These are phyloP conservation scores for Sphaerulina vaccinii DNA, from an alignment of 2,329 filamentous ascomycete species.

Conservation along the genomic window DNA sequence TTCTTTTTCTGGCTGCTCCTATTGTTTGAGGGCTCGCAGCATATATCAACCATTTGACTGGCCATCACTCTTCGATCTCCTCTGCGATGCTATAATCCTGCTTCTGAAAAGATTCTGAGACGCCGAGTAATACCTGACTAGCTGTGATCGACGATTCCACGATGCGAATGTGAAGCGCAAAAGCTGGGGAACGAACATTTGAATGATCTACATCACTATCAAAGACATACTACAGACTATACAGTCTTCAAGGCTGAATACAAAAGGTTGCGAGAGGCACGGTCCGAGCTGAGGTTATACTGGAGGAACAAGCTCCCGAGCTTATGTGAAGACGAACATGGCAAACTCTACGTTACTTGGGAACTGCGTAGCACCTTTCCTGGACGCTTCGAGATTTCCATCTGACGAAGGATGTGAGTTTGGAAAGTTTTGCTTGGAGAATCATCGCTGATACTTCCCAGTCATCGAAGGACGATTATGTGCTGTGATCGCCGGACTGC, in stretches of 20 bases:
- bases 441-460: constrained; percentile 41
- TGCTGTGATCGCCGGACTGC: constrained; percentile 44
- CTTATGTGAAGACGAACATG: constrained; percentile 25
- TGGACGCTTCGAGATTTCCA: constrained; percentile 62
- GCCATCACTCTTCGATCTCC: not conserved
- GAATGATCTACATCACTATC: not conserved
- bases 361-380: constrained; percentile 67
- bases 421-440: constrained; percentile 4
- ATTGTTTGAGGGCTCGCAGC: not conserved
- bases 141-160: not conserved
- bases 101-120: not conserved
- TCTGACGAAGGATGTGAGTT: constrained; percentile 65
- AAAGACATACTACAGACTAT: not conserved
- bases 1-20: not conserved
- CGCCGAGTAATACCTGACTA: not conserved
- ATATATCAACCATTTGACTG: not conserved
- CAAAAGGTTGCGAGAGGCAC: not conserved
- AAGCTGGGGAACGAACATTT: not conserved
- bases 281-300: constrained; percentile 12
- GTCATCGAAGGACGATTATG: constrained; percentile 59
- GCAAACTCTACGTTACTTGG: constrained; percentile 43
- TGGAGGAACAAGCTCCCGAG: not conserved
- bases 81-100: not conserved
- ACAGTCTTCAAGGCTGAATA: not conserved
- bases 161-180: constrained; percentile 1